phyloP scores from a whole-genome alignment of 176 grass and related monocot species.

The Elaeis guineensis region DNA sequence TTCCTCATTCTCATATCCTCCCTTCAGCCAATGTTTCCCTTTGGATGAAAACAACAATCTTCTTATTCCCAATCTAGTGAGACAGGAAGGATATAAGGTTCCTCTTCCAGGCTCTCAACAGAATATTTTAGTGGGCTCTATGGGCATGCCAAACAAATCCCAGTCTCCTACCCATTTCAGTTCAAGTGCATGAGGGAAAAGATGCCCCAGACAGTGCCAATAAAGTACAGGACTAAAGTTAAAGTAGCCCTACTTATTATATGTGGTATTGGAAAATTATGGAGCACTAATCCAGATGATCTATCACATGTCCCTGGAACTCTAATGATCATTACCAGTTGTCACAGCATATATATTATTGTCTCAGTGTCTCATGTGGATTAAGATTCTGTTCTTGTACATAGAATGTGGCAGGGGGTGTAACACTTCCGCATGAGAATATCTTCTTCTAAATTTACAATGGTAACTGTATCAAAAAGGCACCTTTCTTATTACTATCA shows the following conservation, averaged over 20 bases:
- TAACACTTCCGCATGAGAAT: no score
- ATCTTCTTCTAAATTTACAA: no score
- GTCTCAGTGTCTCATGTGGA: no score
- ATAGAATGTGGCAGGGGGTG: no score
- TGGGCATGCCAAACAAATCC: constrained; percentile 19
- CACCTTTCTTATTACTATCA: no score
- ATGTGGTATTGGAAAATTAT: constrained; percentile 10
- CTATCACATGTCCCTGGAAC: constrained; percentile 1
- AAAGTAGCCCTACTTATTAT: constrained; percentile 2
- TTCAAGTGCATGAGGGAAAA: constrained; percentile 25
- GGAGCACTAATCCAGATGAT: not conserved
- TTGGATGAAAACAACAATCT: not conserved
- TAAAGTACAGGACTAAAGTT: constrained; percentile 20
- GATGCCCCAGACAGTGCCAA: constrained; percentile 22
- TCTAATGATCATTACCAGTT: constrained; percentile 7
- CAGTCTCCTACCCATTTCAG: not conserved
- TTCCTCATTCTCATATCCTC: no score
- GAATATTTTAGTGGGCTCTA: constrained; percentile 20
- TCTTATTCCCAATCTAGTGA: constrained; percentile 1
- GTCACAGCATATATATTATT: not conserved
- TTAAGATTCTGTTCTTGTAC: no score
- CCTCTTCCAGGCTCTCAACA: not conserved
- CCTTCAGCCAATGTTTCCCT: no score
- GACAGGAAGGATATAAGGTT: constrained; percentile 16
- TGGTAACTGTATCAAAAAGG: no score